A percentile compares a stretch with the other conserved stretches of the same genome.
Evolutionary conservation across 2,329 filamentous ascomycete species (phyloP).

Genomic region (Dryadomyces quercivorus): DNA sequence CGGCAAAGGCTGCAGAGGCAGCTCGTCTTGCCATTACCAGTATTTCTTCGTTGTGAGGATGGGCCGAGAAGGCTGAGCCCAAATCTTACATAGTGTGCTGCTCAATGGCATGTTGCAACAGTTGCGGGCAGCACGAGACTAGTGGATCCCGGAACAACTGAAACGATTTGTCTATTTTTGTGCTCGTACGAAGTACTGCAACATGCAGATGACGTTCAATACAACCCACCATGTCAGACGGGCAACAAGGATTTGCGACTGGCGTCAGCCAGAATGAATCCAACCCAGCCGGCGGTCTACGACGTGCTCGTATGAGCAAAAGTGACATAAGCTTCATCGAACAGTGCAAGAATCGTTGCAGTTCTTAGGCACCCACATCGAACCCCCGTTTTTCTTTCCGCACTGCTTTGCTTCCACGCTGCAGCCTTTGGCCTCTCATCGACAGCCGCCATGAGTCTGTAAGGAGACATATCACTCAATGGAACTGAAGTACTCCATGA

Average conservation of each 20-base stretch:
- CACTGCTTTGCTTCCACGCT: background rate
- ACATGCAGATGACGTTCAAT: background rate
- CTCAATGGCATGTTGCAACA: too few species aligned
- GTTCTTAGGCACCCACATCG: background rate
- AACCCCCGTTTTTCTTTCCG: background rate
- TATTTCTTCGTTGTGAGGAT: background rate
- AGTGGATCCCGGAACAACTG: background rate
- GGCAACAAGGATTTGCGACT: too few species aligned
- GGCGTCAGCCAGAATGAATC: background rate
- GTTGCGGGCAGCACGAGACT: background rate
- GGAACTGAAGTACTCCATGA: background rate
- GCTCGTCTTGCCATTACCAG: conserved; percentile 5
- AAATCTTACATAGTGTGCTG: background rate
- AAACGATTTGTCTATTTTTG: too few species aligned
- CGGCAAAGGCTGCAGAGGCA: conserved; percentile 22
- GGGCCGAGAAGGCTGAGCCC: background rate
- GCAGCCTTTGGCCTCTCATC: background rate
- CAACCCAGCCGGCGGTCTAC: background rate
- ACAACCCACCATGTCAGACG: background rate
- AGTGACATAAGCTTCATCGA: background rate
- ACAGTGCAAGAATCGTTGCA: background rate
- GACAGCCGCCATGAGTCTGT: background rate
- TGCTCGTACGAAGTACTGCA: too few species aligned
- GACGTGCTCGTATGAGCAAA: background rate
- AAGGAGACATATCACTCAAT: background rate